phyloP scores from a whole-genome alignment of 2,329 filamentous ascomycete species.

The Graphilbum fragrans region DNA sequence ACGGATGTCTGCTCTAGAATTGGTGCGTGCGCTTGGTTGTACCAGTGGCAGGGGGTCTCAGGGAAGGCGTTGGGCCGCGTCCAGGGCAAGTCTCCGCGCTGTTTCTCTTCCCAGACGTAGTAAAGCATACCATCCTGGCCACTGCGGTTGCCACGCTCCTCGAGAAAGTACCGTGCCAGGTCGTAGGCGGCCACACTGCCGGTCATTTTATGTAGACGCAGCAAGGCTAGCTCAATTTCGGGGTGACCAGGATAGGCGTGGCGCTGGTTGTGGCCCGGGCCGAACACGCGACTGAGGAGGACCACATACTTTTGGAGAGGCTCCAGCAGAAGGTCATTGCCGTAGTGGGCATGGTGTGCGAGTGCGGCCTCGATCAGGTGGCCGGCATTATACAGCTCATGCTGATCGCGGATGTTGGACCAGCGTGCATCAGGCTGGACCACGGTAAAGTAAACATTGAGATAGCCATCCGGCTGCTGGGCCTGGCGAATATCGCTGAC shows the following conservation, averaged over 20 bases:
- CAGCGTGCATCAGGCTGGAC: conserved; percentile 42
- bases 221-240: conserved; percentile 34
- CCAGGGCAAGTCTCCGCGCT: conserved; percentile 35
- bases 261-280: conserved; percentile 31
- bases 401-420: conserved; percentile 47
- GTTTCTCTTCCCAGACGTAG: conserved; percentile 38
- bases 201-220: conserved; percentile 23
- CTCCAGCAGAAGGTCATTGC: conserved; percentile 36
- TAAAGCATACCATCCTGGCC: conserved; percentile 37
- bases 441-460: conserved; percentile 52
- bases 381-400: conserved; percentile 50
- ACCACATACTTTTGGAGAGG: conserved; percentile 42
- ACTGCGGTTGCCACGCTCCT: conserved; percentile 40
- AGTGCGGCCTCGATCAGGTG: conserved; percentile 50
- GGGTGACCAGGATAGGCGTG: conserved; percentile 51
- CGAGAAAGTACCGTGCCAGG: conserved; percentile 43
- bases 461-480: conserved; percentile 47
- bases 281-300: conserved; percentile 38
- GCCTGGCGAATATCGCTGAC: conserved; percentile 43
- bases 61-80: conserved; percentile 35
- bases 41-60: conserved; percentile 27
- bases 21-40: conserved; percentile 43
- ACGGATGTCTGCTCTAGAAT: conserved; percentile 40
- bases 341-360: conserved; percentile 39
- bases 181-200: conserved; percentile 24